Conservation (phyloP, 345 rosid species). For the Geranium brycei region DNA sequence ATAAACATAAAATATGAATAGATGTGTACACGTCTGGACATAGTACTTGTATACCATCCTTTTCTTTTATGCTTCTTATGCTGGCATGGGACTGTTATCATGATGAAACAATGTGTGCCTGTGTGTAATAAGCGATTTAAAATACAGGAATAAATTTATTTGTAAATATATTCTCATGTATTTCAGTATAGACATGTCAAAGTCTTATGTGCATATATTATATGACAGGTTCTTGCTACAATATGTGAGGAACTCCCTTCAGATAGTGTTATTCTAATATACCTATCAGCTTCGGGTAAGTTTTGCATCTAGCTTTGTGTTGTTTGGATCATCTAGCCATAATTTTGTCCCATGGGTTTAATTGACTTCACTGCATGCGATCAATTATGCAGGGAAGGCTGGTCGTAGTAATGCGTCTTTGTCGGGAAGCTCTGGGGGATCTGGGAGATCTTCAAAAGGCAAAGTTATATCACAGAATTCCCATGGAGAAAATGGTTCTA, state of each 20-base stretch:
- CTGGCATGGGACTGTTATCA: background rate
- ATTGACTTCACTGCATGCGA: background rate
- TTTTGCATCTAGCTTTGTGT: slow-evolving; percentile 15
- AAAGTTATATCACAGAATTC: slow-evolving; percentile 36
- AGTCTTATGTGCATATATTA: background rate
- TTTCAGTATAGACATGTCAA: background rate
- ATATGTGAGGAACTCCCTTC: slow-evolving; percentile 77
- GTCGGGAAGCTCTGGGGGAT: slow-evolving; percentile 42
- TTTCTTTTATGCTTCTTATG: background rate
- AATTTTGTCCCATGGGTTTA: background rate
- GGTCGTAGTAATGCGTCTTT: slow-evolving; percentile 24
- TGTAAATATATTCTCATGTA: too few relatives aligned
- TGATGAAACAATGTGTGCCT: background rate
- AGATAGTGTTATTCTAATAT: slow-evolving; percentile 64
- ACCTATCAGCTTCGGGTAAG: slow-evolving; percentile 78
- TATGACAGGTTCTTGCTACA: slow-evolving; percentile 75
- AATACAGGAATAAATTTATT: too few relatives aligned
- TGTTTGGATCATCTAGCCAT: slow-evolving; percentile 5
- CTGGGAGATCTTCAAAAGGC: slow-evolving; percentile 47
- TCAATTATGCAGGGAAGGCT: slow-evolving; percentile 45
- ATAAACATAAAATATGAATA: background rate
- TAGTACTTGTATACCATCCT: background rate
- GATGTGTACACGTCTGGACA: background rate
- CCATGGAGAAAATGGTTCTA: slow-evolving; percentile 35
- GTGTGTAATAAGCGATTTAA: background rate